Base-by-base conservation (phyloP, 768 basidiomycete genomes). In the Coprinopsis strossmayeri region DNA sequence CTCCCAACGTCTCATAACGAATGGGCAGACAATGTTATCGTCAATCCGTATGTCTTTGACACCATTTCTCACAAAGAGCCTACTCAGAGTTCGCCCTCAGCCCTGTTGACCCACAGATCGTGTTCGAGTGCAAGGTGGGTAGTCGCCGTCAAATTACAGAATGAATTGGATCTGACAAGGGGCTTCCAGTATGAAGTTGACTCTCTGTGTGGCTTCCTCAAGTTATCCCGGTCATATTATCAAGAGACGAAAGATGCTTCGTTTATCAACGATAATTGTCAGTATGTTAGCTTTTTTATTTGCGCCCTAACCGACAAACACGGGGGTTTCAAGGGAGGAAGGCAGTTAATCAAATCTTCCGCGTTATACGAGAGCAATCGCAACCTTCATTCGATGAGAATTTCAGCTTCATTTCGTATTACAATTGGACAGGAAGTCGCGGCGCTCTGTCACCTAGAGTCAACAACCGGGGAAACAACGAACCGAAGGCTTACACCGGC, bases 41-140 rank as follows among this genome's bases (percentile, higher is more conserved):
- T 89, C 12, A 84, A 83, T 57, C 87, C 87, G 84, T 87, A 59
- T 64, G 82, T 63, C 4, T 41, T 15, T 10, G n/a, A 30, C 37
- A 15, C 30, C 18, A 20, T 15, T 11, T 11, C 13, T 21, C 24
- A 17, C 48, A 12, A 35, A 11, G 2, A n/a, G n/a, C n/a, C n/a
- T 23, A 13, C 25, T 50, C 47, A 48, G 44, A 49, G 23, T 20
- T 21, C 20, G 28, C 15, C 24, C 18, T 18, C 39, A 88, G 85
- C 1, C 82, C 84, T 3, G 76, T 89, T 18, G 64, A 87, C 55
- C 79, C 82, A 49, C 69, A 72, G 46, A 82, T 77, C 0, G 87
- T 90, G 0, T 90, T 84, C 53, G 87, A 89, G 61, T 90, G 87
- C 79, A 90, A 90, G 72, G 85, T 83, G n/a, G n/a, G n/a, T n/a